Percentiles rank a stretch among this genome's conserved stretches.
These are phyloP conservation scores for Verticillium albo-atrum DNA, from an alignment of 2,329 filamentous ascomycete species.

Conservation along the genomic window DNA sequence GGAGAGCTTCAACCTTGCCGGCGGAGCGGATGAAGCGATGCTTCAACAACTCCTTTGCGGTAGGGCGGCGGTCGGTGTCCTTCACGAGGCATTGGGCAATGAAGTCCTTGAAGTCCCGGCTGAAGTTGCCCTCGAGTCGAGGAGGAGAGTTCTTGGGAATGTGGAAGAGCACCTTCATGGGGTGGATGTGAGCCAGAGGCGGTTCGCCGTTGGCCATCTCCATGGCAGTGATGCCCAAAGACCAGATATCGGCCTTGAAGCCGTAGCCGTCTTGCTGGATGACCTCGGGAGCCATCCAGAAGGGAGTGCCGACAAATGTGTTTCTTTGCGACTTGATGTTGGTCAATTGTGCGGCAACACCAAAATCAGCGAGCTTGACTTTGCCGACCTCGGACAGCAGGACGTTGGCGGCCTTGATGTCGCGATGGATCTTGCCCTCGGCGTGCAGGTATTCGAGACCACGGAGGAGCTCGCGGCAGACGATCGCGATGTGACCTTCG, in stretches of 20 bases:
- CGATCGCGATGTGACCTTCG: slow-evolving; percentile 88
- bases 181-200: slow-evolving; percentile 79
- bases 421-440: slow-evolving; percentile 93
- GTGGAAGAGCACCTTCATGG: slow-evolving; percentile 89
- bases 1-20: slow-evolving; percentile 81
- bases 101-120: slow-evolving; percentile 91
- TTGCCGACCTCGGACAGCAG: slow-evolving; percentile 87
- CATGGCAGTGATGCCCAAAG: slow-evolving; percentile 84
- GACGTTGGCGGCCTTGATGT: slow-evolving; percentile 95
- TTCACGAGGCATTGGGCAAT: slow-evolving; percentile 87
- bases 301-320: slow-evolving; percentile 95
- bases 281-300: slow-evolving; percentile 96
- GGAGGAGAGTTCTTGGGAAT: slow-evolving; percentile 88
- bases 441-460: slow-evolving; percentile 90
- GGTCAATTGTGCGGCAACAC: slow-evolving; percentile 91
- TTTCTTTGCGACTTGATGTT: slow-evolving; percentile 97
- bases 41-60: slow-evolving; percentile 79
- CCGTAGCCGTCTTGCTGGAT: slow-evolving; percentile 81
- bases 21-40: slow-evolving; percentile 86
- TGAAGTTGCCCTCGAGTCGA: slow-evolving; percentile 78
- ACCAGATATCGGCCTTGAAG: slow-evolving; percentile 93
- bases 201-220: slow-evolving; percentile 86
- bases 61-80: slow-evolving; percentile 78
- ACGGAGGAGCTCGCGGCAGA: slow-evolving; percentile 84
- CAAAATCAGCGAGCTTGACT: slow-evolving; percentile 96